Evolutionary conservation across 345 rosid genomes (phyloP).

Genomic region (Lepidium sativum): DNA sequence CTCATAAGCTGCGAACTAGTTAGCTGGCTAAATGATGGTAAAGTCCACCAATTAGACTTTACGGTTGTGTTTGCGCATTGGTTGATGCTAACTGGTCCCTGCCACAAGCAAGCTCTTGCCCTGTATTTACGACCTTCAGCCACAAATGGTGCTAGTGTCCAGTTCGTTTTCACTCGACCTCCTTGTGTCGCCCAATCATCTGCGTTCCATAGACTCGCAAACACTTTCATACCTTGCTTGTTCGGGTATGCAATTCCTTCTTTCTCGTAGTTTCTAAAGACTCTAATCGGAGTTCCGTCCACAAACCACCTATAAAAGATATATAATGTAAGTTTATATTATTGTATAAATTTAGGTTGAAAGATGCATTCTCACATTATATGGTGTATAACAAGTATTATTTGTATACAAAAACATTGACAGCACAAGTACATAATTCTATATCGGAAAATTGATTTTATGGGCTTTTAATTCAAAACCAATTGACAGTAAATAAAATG

Average conservation of each 20-base stretch:
- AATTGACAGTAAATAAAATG: too few relatives aligned
- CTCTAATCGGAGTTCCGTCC: slow-evolving; percentile 51
- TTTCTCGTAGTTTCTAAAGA: slow-evolving; percentile 45
- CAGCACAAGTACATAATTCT: too few relatives aligned
- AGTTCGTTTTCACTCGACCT: slow-evolving; percentile 54
- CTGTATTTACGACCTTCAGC: slow-evolving; percentile 42
- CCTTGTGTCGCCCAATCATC: slow-evolving; percentile 78
- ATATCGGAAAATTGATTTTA: too few relatives aligned
- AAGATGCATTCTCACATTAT: too few relatives aligned
- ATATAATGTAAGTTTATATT: background rate
- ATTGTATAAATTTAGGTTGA: too few relatives aligned
- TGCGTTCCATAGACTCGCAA: slow-evolving; percentile 67
- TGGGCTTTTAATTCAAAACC: too few relatives aligned
- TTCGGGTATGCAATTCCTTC: slow-evolving; percentile 58
- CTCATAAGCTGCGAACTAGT: slow-evolving; percentile 30
- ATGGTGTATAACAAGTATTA: too few relatives aligned
- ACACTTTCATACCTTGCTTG: slow-evolving; percentile 63
- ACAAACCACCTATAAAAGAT: slow-evolving; percentile 47
- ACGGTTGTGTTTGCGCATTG: slow-evolving; percentile 37
- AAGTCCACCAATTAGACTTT: slow-evolving; percentile 53
- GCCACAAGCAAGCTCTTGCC: slow-evolving; percentile 59
- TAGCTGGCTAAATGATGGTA: slow-evolving; percentile 38
- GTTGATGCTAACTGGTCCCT: slow-evolving; percentile 40
- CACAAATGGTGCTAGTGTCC: slow-evolving; percentile 48
- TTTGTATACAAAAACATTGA: too few relatives aligned